phyloP scores from a whole-genome alignment of 805 yeast genomes.

The Clavispora santaluciae region DNA sequence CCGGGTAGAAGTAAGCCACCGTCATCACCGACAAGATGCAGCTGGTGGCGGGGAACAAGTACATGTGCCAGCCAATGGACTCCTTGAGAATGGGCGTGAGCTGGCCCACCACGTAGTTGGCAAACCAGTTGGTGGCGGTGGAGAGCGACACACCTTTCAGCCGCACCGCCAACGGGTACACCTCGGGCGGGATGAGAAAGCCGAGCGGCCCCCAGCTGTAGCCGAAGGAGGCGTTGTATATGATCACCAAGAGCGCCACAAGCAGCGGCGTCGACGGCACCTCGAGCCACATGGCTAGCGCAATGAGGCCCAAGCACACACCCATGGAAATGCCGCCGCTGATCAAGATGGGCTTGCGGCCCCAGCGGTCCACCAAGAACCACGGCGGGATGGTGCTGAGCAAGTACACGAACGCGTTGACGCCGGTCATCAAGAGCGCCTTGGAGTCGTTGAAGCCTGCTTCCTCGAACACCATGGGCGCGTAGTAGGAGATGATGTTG shows the following conservation, averaged over 20 bases:
- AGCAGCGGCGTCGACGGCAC: conserved; percentile 29
- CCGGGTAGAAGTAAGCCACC: conserved; percentile 36
- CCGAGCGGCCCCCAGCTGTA: conserved; percentile 46
- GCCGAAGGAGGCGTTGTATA: conserved; percentile 42
- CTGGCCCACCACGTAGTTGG: conserved; percentile 43
- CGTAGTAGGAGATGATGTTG: conserved; percentile 54
- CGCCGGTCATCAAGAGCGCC: conserved; percentile 42
- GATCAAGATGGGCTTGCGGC: conserved; percentile 40
- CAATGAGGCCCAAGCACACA: conserved; percentile 27
- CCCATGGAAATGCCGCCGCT: conserved; percentile 40
- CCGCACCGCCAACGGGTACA: conserved; percentile 38
- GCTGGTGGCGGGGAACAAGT: conserved; percentile 35
- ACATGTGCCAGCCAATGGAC: conserved; percentile 37
- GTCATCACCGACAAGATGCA: conserved; percentile 32
- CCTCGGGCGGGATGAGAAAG: conserved; percentile 41
- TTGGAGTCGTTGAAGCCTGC: conserved; percentile 41
- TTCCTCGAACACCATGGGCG: conserved; percentile 49
- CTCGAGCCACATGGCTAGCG: conserved; percentile 32
- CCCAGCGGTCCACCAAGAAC: conserved; percentile 44
- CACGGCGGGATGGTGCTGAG: conserved; percentile 40
- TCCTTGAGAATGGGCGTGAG: conserved; percentile 40
- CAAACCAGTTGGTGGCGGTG: conserved; percentile 43
- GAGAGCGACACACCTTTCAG: conserved; percentile 42
- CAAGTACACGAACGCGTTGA: conserved; percentile 36
- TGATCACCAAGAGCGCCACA: conserved; percentile 37